Base-by-base conservation (phyloP, 2,329 filamentous ascomycete genomes). In the Botrytis sinoallii region DNA sequence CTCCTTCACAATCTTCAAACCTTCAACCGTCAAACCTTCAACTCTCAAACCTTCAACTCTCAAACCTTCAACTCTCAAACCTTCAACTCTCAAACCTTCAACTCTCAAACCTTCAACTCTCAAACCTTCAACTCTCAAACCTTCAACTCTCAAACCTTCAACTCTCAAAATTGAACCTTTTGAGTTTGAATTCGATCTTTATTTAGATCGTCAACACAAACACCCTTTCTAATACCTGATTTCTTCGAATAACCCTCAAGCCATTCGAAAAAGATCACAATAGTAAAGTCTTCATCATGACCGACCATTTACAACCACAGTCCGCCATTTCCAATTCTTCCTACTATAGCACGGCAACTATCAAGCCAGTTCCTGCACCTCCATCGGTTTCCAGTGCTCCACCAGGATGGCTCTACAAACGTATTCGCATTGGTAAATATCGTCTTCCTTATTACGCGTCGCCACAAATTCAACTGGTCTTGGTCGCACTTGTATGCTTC, bases 391-490 rank as follows among this genome's bases (percentile, higher is more conserved):
- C 46, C 55, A 40, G 35, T n/a, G 32, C 46, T 40, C 70, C 70
- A 14, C 18, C 60, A 59, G 70, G 70, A 72, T 72, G 70, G 70
- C 57, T 72, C 9, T 72, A 72, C 38, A 72, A 72, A 22, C 64
- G 38, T 6, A 3, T 59, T 22, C 60, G 61, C 18, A 25, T 72
- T 72, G 86, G 86, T 25, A 83, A 84, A 73, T 83, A 83, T 74
- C 86, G 87, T 77, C 74, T 91, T 9, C 85, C 86, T 1, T 92
- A 89, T 85, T 94, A 91, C 81, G 92, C 92, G n/a, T 93, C 91
- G 73, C 92, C 92, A 18, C 88, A 90, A 79, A 83, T 90, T 63
- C 92, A 94, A 83, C 86, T 94, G 44, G 78, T 92, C 76, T 86
- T 93, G 85, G 90, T 94, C 71, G 86, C 89, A 38, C 84, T 91